Evolutionary conservation across 2,329 filamentous ascomycete genomes (phyloP).

Genomic region (Fusarium longipes): DNA sequence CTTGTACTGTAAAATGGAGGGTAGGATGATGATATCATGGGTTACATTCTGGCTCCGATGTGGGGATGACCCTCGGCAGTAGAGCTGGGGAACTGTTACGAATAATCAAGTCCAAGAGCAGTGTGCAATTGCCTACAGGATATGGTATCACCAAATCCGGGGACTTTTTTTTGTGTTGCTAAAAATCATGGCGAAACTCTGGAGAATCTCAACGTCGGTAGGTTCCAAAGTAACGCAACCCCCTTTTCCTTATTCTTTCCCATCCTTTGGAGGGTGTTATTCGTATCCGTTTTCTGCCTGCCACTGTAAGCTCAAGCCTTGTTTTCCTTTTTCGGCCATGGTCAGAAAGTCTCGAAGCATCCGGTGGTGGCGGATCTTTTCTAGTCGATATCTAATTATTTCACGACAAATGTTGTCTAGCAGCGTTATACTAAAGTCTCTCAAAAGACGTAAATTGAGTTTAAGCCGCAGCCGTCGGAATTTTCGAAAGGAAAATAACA

Average conservation of each 20-base stretch:
- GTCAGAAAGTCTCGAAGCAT: constrained; percentile 32
- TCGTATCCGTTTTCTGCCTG: neutral
- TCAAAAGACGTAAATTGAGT: constrained; percentile 12
- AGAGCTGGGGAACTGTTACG: neutral
- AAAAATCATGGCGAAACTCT: constrained; percentile 7
- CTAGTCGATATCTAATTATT: neutral
- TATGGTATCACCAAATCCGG: constrained; percentile 11
- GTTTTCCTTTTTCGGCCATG: constrained; percentile 21
- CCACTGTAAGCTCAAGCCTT: neutral
- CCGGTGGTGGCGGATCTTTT: constrained; percentile 27
- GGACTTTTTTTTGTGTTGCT: constrained; percentile 5
- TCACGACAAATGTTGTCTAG: neutral
- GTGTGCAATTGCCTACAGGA: too few species aligned
- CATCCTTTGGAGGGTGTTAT: neutral
- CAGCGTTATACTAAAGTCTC: neutral
- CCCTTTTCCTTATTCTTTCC: neutral
- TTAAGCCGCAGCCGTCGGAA: constrained; percentile 2
- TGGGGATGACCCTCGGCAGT: constrained; percentile 27
- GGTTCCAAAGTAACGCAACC: neutral
- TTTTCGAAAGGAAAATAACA: neutral
- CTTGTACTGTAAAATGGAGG: constrained; percentile 27
- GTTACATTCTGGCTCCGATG: constrained; percentile 26
- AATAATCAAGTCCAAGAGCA: too few species aligned
- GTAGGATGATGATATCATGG: constrained; percentile 47
- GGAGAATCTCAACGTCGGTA: neutral